phyloP scores from a whole-genome alignment of 2,329 filamentous ascomycete species.

The Verticillium longisporum region DNA sequence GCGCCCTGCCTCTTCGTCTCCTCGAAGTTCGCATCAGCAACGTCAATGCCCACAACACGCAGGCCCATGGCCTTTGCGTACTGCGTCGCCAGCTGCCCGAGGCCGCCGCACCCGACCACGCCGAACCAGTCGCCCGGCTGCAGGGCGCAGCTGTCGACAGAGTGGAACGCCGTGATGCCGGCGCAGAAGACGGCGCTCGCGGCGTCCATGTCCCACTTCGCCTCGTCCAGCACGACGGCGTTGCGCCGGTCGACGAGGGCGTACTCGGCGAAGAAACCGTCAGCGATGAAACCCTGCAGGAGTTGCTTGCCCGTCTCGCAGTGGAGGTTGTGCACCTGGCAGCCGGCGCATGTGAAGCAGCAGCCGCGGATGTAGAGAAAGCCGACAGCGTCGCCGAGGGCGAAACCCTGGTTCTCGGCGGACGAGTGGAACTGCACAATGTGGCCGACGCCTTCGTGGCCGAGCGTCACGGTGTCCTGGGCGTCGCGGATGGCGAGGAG shows the following conservation, averaged over 20 bases:
- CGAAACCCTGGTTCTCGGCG: slow-evolving; percentile 29
- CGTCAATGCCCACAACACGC: slow-evolving; percentile 34
- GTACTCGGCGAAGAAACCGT: slow-evolving; percentile 42
- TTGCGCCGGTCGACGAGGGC: slow-evolving; percentile 36
- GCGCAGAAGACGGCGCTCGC: slow-evolving; percentile 41
- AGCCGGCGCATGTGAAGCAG: slow-evolving; percentile 40
- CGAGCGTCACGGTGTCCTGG: slow-evolving; percentile 20
- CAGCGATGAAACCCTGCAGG: slow-evolving; percentile 32
- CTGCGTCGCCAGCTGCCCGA: slow-evolving; percentile 38
- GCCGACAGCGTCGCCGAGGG: slow-evolving; percentile 34
- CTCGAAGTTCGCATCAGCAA: slow-evolving; percentile 32
- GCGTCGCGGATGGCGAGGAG: slow-evolving; percentile 17
- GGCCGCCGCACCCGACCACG: slow-evolving; percentile 35
- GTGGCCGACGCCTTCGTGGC: slow-evolving; percentile 39
- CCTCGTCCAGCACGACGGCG: slow-evolving; percentile 29
- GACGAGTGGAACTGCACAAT: slow-evolving; percentile 28
- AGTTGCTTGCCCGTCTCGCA: slow-evolving; percentile 29
- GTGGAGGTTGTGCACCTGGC: slow-evolving; percentile 33
- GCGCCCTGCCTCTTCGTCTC: slow-evolving; percentile 30
- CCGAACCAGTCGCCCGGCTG: slow-evolving; percentile 30
- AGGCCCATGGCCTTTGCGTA: slow-evolving; percentile 38
- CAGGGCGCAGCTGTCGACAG: slow-evolving; percentile 27
- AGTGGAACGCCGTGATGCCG: slow-evolving; percentile 37
- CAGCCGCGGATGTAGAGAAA: slow-evolving; percentile 36
- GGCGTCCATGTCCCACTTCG: slow-evolving; percentile 21